A percentile compares a stretch with the other conserved stretches of the same genome.
Conservation (phyloP, 192 early-diverging fungal genomes). For the Dimargaris verticillata region DNA sequence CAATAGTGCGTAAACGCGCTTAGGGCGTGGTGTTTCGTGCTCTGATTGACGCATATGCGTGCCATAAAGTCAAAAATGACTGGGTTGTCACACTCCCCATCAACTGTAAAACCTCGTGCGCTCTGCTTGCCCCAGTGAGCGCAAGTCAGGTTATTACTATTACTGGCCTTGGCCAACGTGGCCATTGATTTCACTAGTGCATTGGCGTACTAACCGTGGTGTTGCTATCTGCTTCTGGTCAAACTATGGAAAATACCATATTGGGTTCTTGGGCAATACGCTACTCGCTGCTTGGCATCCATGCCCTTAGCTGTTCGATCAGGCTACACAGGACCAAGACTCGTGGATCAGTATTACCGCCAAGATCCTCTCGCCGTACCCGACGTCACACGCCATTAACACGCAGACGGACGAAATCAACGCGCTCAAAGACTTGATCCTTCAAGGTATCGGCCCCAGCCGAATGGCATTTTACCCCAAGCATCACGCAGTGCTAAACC, state of each 20-base stretch:
- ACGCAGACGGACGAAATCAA: background rate
- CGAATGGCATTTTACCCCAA: background rate
- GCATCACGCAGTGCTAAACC: background rate
- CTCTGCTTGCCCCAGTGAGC: background rate
- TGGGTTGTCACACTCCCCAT: too few species aligned
- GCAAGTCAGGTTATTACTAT: background rate
- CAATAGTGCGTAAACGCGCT: too few species aligned
- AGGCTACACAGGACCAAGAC: background rate
- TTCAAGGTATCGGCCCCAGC: background rate
- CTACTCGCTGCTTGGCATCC: background rate
- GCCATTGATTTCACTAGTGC: background rate
- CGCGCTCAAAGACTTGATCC: background rate
- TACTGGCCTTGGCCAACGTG: background rate
- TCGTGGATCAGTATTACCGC: constrained; percentile 4
- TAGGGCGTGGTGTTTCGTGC: too few species aligned
- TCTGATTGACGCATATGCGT: too few species aligned
- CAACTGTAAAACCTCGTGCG: too few species aligned
- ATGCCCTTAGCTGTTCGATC: background rate
- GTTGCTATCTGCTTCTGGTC: background rate
- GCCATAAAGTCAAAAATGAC: too few species aligned
- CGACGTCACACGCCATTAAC: background rate
- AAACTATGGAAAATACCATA: background rate
- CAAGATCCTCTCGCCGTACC: background rate
- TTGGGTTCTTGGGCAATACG: background rate
- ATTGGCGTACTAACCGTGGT: background rate